Conservation (phyloP, 441 rosid species). For the Iberis amara region DNA sequence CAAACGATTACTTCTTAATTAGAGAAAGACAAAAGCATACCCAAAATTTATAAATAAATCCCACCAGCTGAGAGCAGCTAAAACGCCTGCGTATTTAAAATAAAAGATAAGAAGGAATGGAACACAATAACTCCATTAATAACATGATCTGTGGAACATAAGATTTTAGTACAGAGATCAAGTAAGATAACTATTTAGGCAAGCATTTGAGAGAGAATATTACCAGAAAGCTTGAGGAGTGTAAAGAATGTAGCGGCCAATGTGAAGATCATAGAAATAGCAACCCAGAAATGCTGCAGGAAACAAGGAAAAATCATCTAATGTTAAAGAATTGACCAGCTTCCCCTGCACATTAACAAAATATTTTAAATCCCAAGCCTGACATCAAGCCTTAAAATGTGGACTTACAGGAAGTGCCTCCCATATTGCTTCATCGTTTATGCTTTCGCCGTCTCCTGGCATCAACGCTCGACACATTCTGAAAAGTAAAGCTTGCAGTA, state of each 20-base stretch:
- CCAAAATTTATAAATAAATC: constrained; percentile 91
- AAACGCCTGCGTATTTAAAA: constrained; percentile 50
- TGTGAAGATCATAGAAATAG: constrained; percentile 91
- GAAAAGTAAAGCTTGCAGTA: constrained; percentile 27
- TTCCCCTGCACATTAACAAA: constrained; percentile 14
- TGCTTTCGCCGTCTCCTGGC: constrained; percentile 91
- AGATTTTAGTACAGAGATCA: neutral
- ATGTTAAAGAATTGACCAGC: constrained; percentile 1
- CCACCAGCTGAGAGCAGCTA: constrained; percentile 93
- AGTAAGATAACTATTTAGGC: constrained; percentile 3
- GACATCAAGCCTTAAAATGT: neutral
- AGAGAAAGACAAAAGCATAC: constrained; percentile 36
- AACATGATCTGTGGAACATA: neutral
- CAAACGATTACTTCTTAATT: neutral
- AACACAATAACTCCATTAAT: constrained; percentile 9
- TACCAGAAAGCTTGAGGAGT: constrained; percentile 84
- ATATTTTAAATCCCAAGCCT: constrained; percentile 8
- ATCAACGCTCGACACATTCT: constrained; percentile 96
- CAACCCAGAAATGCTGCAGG: constrained; percentile 94
- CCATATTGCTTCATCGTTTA: constrained; percentile 90
- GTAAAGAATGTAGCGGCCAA: constrained; percentile 87
- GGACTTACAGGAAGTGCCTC: constrained; percentile 90
- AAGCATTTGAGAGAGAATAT: constrained; percentile 18
- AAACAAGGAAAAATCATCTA: constrained; percentile 11
- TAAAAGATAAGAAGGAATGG: constrained; percentile 14